These are phyloP conservation scores for Sporisorium sorghi DNA, from an alignment of 1,284 basidiomycete species.

Conservation along the genomic window DNA sequence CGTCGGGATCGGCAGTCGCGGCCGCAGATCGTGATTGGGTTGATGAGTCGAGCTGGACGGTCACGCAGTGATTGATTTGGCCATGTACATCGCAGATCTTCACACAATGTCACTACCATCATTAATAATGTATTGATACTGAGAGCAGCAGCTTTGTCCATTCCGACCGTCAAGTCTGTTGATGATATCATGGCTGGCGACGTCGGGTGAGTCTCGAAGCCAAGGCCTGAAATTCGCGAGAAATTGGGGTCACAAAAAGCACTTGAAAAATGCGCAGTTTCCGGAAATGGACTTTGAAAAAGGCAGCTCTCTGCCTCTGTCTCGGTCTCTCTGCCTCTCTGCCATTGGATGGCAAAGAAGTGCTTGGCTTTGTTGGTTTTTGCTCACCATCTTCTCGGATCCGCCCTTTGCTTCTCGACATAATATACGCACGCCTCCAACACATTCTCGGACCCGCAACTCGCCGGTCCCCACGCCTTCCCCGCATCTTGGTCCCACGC, in stretches of 20 bases:
- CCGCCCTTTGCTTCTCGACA: slow-evolving; percentile 30
- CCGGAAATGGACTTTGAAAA: slow-evolving; percentile 4
- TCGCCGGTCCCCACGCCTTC: slow-evolving; percentile 10
- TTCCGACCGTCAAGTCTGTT: too few species aligned
- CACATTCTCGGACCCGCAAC: slow-evolving; percentile 41
- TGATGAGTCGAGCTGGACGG: slow-evolving; percentile 25
- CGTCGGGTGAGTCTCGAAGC: neutral
- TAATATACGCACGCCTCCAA: slow-evolving; percentile 27
- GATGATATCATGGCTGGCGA: neutral
- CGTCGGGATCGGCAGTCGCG: neutral
- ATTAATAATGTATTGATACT: neutral
- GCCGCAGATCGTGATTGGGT: slow-evolving; percentile 14
- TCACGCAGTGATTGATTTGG: slow-evolving; percentile 4
- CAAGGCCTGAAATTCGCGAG: neutral
- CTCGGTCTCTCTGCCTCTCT: too few species aligned
- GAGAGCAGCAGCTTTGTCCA: neutral
- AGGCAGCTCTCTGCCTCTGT: too few species aligned
- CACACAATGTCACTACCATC: neutral
- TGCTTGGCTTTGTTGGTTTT: neutral
- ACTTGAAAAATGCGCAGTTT: neutral
- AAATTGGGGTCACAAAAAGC: neutral
- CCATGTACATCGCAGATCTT: neutral
- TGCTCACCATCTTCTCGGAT: slow-evolving; percentile 48
- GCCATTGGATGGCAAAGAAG: too few species aligned
- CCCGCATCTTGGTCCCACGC: slow-evolving; percentile 18